Base-by-base conservation (phyloP, 495 filamentous ascomycete genomes). In the Bryoglossum gracile region DNA sequence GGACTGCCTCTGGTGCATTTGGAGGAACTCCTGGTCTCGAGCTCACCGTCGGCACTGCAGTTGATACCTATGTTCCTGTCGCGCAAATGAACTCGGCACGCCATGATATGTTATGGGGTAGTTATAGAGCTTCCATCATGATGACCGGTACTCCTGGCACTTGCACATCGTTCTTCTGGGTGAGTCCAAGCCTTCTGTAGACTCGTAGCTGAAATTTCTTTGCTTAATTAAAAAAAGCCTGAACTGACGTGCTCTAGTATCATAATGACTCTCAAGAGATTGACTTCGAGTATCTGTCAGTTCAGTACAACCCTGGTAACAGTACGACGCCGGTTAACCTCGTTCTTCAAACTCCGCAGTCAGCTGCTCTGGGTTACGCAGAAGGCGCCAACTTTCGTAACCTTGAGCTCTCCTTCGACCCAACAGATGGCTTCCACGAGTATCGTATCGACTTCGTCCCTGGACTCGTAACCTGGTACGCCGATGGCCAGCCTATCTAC, bases 81-180 rank as follows among this genome's bases (percentile, higher is more conserved):
- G 77, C 77, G 0, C 82, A 89, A 62, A 59, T 85, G 33, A 74
- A 74, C 25, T 75, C 77, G 21, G 53, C 60, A 3, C 64, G 81
- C 24, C 46, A 61, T n/a, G 80, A 89, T 58, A 65, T 84, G 58
- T 57, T 72, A 8, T 83, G 74, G 55, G 85, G 86, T 2, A 80
- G 72, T 40, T 87, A 83, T 53, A 67, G 85, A 10, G 76, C 80
- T 2, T 74, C 73, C 25, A 79, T 88, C 63, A 84, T 78, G 65
- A 54, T 81, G 32, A 74, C 81, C 1, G 57, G 56, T 46, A 55
- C 73, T 4, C 56, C 66, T 21, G 85, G 85, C 11, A 88, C 85
- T 8, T 89, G 85, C 63, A 78, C 72, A 17, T 82, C 85, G 13
- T 88, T 88, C 60, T 89, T 88, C 61, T 89, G 82, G 80, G 80